Percentiles rank a stretch among this genome's conserved stretches.
Conservation (phyloP, 2,329 filamentous ascomycete genomes). For the Talaromyces albobiverticillius region DNA sequence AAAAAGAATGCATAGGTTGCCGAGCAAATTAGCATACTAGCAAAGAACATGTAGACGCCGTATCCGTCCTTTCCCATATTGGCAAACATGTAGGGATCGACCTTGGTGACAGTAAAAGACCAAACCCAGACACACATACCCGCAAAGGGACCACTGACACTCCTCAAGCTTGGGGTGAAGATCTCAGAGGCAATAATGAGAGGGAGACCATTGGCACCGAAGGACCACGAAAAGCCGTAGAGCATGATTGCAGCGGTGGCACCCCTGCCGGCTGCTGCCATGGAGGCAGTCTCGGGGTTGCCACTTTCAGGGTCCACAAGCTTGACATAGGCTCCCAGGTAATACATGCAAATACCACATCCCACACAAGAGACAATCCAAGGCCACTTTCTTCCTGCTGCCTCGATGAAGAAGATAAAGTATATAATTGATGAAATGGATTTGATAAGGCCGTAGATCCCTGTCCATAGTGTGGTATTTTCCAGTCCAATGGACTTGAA, state of each 20-base stretch:
- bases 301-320: conserved; percentile 18
- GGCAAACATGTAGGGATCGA: conserved; percentile 39
- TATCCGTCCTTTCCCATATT: conserved; percentile 40
- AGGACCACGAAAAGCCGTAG: conserved; percentile 31
- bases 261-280: conserved; percentile 18
- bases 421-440: conserved; percentile 20
- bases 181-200: conserved; percentile 47
- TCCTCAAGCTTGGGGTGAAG: conserved; percentile 38
- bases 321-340: conserved; percentile 21
- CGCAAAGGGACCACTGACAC: too few relatives aligned
- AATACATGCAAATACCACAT: conserved; percentile 20
- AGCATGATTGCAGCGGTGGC: conserved; percentile 24
- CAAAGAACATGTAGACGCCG: conserved; percentile 43
- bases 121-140: too few relatives aligned
- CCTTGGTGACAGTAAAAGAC: conserved; percentile 36
- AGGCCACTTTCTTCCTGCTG: conserved; percentile 17
- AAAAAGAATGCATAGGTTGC: conserved; percentile 37
- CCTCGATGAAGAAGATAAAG: conserved; percentile 21
- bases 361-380: conserved; percentile 19
- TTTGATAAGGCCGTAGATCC: conserved; percentile 23
- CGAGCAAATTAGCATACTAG: conserved; percentile 33
- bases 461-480: conserved; percentile 19
- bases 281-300: conserved; percentile 16
- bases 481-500: conserved; percentile 20
- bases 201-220: conserved; percentile 40